Evolutionary conservation across 768 basidiomycete genomes (phyloP).

Genomic region (Grammothele lineata): DNA sequence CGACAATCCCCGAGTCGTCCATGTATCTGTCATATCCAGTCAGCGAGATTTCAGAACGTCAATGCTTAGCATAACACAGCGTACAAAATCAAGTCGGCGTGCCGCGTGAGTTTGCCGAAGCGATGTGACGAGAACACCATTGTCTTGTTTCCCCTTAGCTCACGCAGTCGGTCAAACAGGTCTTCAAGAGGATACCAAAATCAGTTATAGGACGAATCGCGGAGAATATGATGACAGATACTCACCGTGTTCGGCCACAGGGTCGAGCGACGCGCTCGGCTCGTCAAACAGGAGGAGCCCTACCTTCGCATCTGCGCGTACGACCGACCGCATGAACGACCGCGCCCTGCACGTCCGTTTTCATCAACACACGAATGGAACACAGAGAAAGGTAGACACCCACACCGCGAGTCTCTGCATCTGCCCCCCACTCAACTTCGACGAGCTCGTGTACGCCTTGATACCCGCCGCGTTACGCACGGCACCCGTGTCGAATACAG

Average conservation of each 20-base stretch:
- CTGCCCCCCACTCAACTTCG: conserved; percentile 4
- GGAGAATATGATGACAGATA: no score
- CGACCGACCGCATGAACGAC: conserved; percentile 25
- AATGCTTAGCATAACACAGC: neutral
- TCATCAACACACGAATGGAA: neutral
- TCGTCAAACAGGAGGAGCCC: conserved; percentile 24
- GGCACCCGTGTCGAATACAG: no score
- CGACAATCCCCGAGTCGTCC: conserved; percentile 53
- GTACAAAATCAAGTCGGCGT: conserved; percentile 58
- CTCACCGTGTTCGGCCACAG: conserved; percentile 38
- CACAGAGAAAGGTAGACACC: neutral
- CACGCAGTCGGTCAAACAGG: conserved; percentile 62
- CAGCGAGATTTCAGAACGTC: neutral
- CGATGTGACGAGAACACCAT: conserved; percentile 82
- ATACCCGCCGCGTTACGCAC: conserved; percentile 30
- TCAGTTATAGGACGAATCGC: no score
- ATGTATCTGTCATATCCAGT: conserved; percentile 48
- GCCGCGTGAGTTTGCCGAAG: conserved; percentile 65
- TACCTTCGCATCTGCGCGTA: conserved; percentile 19
- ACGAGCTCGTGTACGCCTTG: conserved; percentile 37
- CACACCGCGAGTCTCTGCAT: neutral
- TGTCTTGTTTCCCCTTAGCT: conserved; percentile 70
- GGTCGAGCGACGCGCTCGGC: conserved; percentile 31
- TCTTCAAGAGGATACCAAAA: neutral
- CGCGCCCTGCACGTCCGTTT: conserved; percentile 12